Percentiles rank a stretch among this genome's conserved stretches.
Evolutionary conservation across 2,329 filamentous ascomycete species (phyloP).

Genomic region (Aspergillus neoniger): DNA sequence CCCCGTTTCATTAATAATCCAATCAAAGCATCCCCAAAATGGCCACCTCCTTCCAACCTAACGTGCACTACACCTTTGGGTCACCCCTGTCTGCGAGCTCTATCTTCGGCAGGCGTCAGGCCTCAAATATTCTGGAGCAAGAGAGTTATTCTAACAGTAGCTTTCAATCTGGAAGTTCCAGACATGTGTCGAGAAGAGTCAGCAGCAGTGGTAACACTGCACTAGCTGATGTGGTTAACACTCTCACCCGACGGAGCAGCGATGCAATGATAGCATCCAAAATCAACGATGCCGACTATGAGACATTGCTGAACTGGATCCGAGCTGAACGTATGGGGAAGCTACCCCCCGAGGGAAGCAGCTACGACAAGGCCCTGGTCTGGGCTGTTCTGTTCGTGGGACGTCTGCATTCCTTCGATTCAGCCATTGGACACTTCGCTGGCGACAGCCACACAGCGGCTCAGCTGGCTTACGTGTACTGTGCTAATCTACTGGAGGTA

Average conservation of each 20-base stretch:
- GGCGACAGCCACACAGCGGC: slow-evolving; percentile 45
- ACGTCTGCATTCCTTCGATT: slow-evolving; percentile 39
- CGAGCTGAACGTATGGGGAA: slow-evolving; percentile 41
- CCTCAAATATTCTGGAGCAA: slow-evolving; percentile 10
- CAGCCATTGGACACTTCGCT: slow-evolving; percentile 38
- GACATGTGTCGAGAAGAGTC: not conserved
- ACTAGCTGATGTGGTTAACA: slow-evolving; percentile 15
- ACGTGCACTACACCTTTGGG: slow-evolving; percentile 18
- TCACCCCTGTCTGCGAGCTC: slow-evolving; percentile 7
- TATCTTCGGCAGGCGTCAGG: slow-evolving; percentile 1
- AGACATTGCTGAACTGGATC: slow-evolving; percentile 37
- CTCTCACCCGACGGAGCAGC: slow-evolving; percentile 9
- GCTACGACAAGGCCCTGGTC: slow-evolving; percentile 43
- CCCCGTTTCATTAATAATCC: not conserved
- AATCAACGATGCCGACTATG: slow-evolving; percentile 14
- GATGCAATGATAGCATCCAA: slow-evolving; percentile 9
- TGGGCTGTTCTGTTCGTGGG: slow-evolving; percentile 45
- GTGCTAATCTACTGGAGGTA: slow-evolving; percentile 52
- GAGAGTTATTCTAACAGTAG: slow-evolving; percentile 8
- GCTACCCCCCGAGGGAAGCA: slow-evolving; percentile 43
- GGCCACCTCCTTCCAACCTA: slow-evolving; percentile 21
- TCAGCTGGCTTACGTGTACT: slow-evolving; percentile 52
- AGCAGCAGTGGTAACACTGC: slow-evolving; percentile 3
- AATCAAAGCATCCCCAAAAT: slow-evolving; percentile 4
- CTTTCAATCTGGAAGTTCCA: not conserved